Percentiles rank a stretch among this genome's conserved stretches.
These are phyloP conservation scores for Hypoxylon fuscum DNA, from an alignment of 495 filamentous ascomycete species.

Conservation along the genomic window DNA sequence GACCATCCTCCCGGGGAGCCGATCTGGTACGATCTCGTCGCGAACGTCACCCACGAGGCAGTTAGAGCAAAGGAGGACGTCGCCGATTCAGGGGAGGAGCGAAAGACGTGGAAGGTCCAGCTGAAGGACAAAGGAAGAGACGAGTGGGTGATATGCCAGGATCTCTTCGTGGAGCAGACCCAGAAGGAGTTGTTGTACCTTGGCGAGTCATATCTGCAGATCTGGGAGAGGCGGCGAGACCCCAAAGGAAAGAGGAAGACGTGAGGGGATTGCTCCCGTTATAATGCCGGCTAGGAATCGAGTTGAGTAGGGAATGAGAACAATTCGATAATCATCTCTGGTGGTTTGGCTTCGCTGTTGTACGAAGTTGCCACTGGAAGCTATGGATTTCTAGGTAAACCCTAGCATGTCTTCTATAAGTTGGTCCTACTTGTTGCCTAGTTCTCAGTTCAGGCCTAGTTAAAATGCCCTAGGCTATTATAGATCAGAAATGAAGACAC, in stretches of 20 bases:
- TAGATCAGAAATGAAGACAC: no score
- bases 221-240: conserved; percentile 84
- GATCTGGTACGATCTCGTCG: conserved; percentile 94
- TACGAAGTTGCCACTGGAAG: no score
- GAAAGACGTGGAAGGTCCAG: conserved; percentile 82
- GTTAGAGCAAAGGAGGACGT: conserved; percentile 77
- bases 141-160: conserved; percentile 94
- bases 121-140: conserved; percentile 68
- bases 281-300: not conserved
- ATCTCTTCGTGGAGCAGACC: conserved; percentile 88
- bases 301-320: conserved; percentile 1
- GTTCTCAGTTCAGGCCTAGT: no score
- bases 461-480: no score
- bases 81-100: conserved; percentile 81
- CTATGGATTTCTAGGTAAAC: no score
- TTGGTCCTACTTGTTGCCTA: no score
- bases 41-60: conserved; percentile 93
- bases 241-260: conserved; percentile 41
- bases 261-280: conserved; percentile 5
- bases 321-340: not conserved
- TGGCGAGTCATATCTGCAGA: conserved; percentile 92
- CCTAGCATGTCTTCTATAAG: no score
- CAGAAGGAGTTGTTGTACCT: conserved; percentile 88
- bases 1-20: conserved; percentile 76
- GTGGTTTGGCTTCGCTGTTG: no score